phyloP scores from a whole-genome alignment of 2,329 filamentous ascomycete genomes.

The Fusarium ramigenum region DNA sequence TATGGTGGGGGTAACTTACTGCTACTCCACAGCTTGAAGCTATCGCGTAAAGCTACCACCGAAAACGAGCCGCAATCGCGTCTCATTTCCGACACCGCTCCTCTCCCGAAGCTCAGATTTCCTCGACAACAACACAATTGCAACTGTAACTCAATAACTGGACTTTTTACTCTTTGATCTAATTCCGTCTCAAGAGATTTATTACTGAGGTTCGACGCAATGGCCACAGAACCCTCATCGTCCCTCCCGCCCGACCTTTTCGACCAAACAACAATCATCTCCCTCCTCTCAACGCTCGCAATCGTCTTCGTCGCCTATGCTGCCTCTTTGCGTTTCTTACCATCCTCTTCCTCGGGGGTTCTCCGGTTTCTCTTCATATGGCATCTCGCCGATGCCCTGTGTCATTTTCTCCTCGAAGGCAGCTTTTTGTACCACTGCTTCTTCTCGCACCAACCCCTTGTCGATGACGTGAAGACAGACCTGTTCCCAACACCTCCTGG shows the following conservation, averaged over 20 bases:
- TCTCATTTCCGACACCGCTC: conserved; percentile 16
- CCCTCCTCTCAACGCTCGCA: conserved; percentile 63
- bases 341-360: conserved; percentile 61
- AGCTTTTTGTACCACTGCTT: conserved; percentile 95
- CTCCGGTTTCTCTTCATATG: conserved; percentile 87
- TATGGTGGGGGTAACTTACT: background rate
- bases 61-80: background rate
- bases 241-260: conserved; percentile 64
- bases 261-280: conserved; percentile 68
- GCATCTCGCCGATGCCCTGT: conserved; percentile 92
- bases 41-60: background rate
- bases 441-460: conserved; percentile 65
- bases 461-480: conserved; percentile 35
- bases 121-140: background rate
- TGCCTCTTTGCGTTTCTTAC: conserved; percentile 57
- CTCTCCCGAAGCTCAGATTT: background rate
- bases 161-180: background rate
- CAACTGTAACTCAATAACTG: background rate
- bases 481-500: conserved; percentile 61
- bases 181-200: background rate
- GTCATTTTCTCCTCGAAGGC: conserved; percentile 91
- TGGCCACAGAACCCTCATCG: conserved; percentile 32
- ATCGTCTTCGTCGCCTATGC: conserved; percentile 61
- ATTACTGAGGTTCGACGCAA: background rate
- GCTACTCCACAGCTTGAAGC: background rate